A percentile compares a stretch with the other conserved stretches of the same genome.
These are phyloP conservation scores for Clavaria fumosa DNA, from an alignment of 768 basidiomycete species.

Conservation along the genomic window DNA sequence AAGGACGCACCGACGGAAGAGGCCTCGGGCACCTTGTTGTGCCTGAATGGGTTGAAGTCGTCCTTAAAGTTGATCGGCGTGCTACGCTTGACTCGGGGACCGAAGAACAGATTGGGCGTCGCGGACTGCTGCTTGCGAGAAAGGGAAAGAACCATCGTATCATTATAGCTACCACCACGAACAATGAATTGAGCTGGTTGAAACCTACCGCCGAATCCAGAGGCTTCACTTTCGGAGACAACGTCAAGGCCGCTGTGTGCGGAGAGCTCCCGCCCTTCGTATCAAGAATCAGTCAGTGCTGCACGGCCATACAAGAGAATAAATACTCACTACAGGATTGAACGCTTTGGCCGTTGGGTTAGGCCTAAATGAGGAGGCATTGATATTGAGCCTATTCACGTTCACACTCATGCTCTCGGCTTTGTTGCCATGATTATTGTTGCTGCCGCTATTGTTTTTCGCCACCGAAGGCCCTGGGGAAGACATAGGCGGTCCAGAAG, in stretches of 20 bases:
- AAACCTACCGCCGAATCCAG: too few relatives aligned
- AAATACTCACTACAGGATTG: conserved; percentile 46
- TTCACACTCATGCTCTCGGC: too few relatives aligned
- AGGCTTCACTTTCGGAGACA: too few relatives aligned
- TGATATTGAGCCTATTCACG: too few relatives aligned
- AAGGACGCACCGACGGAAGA: conserved; percentile 49
- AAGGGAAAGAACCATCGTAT: neutral
- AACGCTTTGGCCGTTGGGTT: conserved; percentile 68
- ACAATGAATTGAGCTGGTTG: too few relatives aligned
- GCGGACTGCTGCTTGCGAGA: conserved; percentile 21
- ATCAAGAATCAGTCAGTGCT: too few relatives aligned
- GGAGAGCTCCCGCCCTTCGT: too few relatives aligned
- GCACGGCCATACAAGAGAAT: too few relatives aligned
- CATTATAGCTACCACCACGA: conserved; percentile 21
- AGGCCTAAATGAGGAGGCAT: conserved; percentile 84
- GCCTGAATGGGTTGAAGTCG: conserved; percentile 95
- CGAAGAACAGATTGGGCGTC: conserved; percentile 81
- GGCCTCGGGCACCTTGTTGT: conserved; percentile 65
- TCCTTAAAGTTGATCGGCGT: conserved; percentile 76
- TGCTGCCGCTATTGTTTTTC: too few relatives aligned
- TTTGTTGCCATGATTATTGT: too few relatives aligned
- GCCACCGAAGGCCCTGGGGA: conserved; percentile 38
- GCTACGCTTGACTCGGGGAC: conserved; percentile 56
- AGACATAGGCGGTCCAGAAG: conserved; percentile 17
- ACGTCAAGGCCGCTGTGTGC: too few relatives aligned